A percentile compares a stretch with the other conserved stretches of the same genome.
phyloP scores from a whole-genome alignment of 2,329 filamentous ascomycete species.

The Cladosporium sp. region DNA sequence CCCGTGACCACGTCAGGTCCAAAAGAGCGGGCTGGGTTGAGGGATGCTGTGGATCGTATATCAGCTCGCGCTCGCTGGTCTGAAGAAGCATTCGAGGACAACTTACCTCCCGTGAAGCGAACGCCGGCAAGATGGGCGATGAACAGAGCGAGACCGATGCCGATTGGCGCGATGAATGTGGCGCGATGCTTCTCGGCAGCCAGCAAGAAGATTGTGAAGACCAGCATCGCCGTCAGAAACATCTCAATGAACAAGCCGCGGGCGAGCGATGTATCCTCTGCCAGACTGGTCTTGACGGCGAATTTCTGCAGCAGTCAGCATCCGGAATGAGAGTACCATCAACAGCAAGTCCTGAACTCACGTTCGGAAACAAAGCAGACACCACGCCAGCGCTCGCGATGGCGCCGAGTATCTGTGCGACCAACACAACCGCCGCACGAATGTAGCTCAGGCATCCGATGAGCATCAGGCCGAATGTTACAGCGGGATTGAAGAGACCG shows the following conservation, averaged over 20 bases:
- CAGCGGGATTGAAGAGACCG: slow-evolving; percentile 34
- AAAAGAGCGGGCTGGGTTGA: slow-evolving; percentile 41
- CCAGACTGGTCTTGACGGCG: slow-evolving; percentile 40
- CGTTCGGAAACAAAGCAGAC: slow-evolving; percentile 39
- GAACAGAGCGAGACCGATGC: slow-evolving; percentile 34
- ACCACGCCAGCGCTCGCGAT: slow-evolving; percentile 42
- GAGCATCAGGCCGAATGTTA: slow-evolving; percentile 43
- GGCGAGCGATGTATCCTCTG: slow-evolving; percentile 35
- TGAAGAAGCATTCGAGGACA: slow-evolving; percentile 30
- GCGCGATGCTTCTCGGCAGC: slow-evolving; percentile 29
- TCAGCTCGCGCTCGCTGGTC: slow-evolving; percentile 16
- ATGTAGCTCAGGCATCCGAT: slow-evolving; percentile 42
- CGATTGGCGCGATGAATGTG: slow-evolving; percentile 26
- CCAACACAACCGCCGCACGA: slow-evolving; percentile 37
- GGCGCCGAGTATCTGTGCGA: slow-evolving; percentile 41
- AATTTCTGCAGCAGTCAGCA: slow-evolving; percentile 28
- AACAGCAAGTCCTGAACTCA: background rate
- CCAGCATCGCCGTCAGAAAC: slow-evolving; percentile 36
- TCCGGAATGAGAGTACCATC: background rate
- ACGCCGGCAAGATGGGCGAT: slow-evolving; percentile 38
- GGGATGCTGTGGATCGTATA: slow-evolving; percentile 24
- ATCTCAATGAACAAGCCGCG: slow-evolving; percentile 35
- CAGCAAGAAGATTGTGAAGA: slow-evolving; percentile 38
- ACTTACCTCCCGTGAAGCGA: slow-evolving; percentile 35
- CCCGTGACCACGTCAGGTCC: slow-evolving; percentile 35